These are phyloP conservation scores for Colletotrichum sublineola DNA, from an alignment of 2,329 filamentous ascomycete genomes.

Conservation along the genomic window DNA sequence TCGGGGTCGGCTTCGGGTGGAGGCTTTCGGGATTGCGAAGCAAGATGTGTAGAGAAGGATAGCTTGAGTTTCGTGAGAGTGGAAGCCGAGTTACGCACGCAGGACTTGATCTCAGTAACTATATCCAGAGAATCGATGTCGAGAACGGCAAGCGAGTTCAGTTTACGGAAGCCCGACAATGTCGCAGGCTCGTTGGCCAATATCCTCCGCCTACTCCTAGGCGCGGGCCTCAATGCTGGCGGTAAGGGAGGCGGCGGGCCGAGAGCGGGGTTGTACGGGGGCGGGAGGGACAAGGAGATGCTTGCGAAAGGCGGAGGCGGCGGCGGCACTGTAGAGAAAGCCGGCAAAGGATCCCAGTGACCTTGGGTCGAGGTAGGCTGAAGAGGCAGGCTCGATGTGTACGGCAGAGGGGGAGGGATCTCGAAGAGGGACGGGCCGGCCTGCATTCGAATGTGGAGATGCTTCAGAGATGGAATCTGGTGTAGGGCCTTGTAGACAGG, in stretches of 20 bases:
- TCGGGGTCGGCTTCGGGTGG: conserved; percentile 57
- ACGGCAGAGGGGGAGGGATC: conserved; percentile 62
- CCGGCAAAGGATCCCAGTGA: conserved; percentile 37
- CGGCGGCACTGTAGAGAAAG: conserved; percentile 45
- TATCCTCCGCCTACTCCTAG: conserved; percentile 55
- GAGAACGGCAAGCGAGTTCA: conserved; percentile 67
- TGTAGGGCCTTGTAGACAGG: conserved; percentile 70
- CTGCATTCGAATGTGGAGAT: conserved; percentile 71
- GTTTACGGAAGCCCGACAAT: conserved; percentile 68
- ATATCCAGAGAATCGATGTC: conserved; percentile 72
- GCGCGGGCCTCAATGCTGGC: conserved; percentile 52
- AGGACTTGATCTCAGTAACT: conserved; percentile 67
- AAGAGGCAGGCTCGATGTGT: conserved; percentile 42
- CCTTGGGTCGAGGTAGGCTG: conserved; percentile 41
- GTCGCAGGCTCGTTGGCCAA: conserved; percentile 61
- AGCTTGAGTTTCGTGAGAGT: conserved; percentile 68
- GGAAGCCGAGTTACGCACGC: conserved; percentile 66
- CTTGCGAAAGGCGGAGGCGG: conserved; percentile 27
- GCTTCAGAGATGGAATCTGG: conserved; percentile 63
- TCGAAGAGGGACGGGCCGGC: conserved; percentile 68
- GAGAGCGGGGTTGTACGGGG: conserved; percentile 41
- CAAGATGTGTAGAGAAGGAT: conserved; percentile 69
- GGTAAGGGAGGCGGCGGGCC: conserved; percentile 48
- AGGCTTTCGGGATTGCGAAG: conserved; percentile 57
- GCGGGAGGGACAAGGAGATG: conserved; percentile 31